phyloP scores from a whole-genome alignment of 176 grass and related monocot genomes.

The Areca catechu region DNA sequence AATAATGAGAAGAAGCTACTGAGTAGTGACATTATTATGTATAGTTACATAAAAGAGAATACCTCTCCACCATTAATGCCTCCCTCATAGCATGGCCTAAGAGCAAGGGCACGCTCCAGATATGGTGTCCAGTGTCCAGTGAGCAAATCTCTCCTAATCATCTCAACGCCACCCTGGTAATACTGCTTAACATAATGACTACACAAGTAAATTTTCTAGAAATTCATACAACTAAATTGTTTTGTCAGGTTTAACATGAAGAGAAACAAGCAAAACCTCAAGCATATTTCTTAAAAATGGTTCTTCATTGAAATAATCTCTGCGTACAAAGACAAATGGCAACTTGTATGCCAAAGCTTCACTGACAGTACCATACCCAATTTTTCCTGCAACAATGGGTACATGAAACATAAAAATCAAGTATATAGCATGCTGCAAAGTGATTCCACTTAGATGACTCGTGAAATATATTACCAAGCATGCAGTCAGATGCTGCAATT shows the following conservation, averaged over 20 bases:
- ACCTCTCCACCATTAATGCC: constrained; percentile 85
- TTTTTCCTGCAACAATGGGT: constrained; percentile 60
- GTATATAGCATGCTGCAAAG: no score
- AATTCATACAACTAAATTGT: not conserved
- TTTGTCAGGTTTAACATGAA: not conserved
- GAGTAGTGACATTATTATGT: no score
- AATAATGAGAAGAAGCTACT: no score
- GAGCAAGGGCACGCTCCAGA: constrained; percentile 68
- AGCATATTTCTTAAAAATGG: constrained; percentile 98
- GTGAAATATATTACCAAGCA: constrained; percentile 67
- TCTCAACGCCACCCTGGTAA: constrained; percentile 94
- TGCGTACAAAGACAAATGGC: constrained; percentile 91
- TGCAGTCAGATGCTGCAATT: constrained; percentile 93
- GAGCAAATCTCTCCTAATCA: constrained; percentile 95
- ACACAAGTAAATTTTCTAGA: no score
- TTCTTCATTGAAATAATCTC: constrained; percentile 99
- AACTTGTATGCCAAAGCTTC: constrained; percentile 96
- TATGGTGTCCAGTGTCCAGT: constrained; percentile 98
- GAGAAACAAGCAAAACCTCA: constrained; percentile 51
- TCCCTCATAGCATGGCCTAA: constrained; percentile 74
- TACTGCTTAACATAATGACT: constrained; percentile 43
- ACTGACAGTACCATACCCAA: constrained; percentile 93
- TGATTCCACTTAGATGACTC: not conserved
- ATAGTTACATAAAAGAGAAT: constrained; percentile 4
- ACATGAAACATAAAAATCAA: constrained; percentile 5